Evolutionary conservation across 768 basidiomycete species (phyloP).

Genomic region (Gautieria morchelliformis): DNA sequence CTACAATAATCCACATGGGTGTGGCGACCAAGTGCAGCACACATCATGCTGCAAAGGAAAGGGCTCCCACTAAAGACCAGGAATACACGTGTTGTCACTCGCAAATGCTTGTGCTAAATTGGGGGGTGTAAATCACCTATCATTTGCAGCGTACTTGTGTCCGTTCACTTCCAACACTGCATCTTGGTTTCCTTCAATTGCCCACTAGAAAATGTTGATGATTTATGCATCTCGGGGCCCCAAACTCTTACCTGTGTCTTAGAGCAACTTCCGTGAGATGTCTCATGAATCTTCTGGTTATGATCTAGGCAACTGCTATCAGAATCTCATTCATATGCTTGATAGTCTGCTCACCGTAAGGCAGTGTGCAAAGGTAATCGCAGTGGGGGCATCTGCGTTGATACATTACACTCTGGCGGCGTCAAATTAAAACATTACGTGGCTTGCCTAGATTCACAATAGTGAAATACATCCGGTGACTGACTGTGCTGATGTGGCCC

Average conservation of each 20-base stretch:
- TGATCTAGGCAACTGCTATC: constrained; percentile 33
- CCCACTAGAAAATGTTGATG: constrained; percentile 32
- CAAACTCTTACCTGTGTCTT: neutral
- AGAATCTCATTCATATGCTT: neutral
- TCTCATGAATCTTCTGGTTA: constrained; percentile 51
- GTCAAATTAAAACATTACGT: neutral
- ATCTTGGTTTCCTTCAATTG: constrained; percentile 42
- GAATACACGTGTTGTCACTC: constrained; percentile 20
- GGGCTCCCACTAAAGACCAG: constrained; percentile 48
- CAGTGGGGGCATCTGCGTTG: constrained; percentile 40
- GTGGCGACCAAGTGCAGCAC: constrained; percentile 46
- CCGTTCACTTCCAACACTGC: constrained; percentile 44
- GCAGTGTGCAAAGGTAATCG: constrained; percentile 49
- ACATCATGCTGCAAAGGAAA: constrained; percentile 53
- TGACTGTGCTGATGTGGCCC: constrained; percentile 41
- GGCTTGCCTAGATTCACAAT: constrained; percentile 39
- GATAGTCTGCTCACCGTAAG: constrained; percentile 29
- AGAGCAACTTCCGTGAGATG: constrained; percentile 35
- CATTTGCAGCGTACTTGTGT: constrained; percentile 27
- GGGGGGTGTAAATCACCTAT: neutral
- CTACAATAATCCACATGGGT: constrained; percentile 50
- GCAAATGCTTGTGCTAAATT: neutral
- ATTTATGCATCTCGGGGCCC: neutral
- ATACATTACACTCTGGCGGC: neutral
- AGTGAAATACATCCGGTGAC: constrained; percentile 39